Conservation (phyloP, 305 asterid genomes). For the Solanum hybrid region DNA sequence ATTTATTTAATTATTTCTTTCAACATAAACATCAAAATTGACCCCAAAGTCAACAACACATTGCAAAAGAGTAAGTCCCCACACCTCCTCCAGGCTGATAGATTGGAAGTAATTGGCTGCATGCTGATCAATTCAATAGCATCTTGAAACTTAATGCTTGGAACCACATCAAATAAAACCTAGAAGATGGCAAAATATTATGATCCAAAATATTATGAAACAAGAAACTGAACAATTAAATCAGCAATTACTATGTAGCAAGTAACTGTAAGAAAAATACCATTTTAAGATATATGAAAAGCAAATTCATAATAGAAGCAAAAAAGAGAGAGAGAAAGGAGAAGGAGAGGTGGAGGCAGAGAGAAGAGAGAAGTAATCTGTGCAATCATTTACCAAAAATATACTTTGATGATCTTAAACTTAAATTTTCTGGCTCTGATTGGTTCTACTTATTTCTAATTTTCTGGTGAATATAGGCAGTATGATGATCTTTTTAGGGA, state of each 20-base stretch:
- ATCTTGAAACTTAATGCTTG: conserved; percentile 85
- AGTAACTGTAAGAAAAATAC: background rate
- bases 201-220: conserved; percentile 10
- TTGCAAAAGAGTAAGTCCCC: conserved; percentile 11
- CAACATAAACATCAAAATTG: background rate
- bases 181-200: conserved; percentile 16
- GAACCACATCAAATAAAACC: conserved; percentile 95
- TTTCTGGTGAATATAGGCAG: background rate
- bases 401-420: conserved; percentile 3
- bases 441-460: background rate
- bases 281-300: background rate
- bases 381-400: background rate
- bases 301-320: background rate
- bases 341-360: background rate
- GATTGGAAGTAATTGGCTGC: conserved; percentile 93
- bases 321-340: background rate
- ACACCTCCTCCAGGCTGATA: conserved; percentile 96
- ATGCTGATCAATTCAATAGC: conserved; percentile 85
- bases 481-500: background rate
- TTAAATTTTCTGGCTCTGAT: background rate
- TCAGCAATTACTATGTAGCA: background rate
- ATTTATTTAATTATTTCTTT: background rate
- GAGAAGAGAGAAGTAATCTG: background rate
- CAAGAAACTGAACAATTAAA: background rate
- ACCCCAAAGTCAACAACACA: background rate